These are phyloP conservation scores for Lichtheimia ramosa DNA, from an alignment of 371 early-diverging fungal species.

Conservation along the genomic window DNA sequence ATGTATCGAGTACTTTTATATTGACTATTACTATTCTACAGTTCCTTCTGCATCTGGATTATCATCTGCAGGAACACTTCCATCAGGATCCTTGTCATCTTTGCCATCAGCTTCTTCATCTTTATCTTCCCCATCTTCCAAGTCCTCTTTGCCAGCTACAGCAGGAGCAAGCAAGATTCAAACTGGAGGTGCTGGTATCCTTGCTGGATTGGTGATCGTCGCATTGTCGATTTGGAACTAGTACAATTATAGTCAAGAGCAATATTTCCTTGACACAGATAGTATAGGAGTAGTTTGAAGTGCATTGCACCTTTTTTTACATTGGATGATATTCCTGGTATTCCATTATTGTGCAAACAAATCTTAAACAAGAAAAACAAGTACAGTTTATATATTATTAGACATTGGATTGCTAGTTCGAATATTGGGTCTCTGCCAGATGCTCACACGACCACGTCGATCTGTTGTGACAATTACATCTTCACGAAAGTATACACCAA, in stretches of 20 bases:
- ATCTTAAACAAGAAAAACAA: constrained; percentile 18
- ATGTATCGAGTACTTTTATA: background rate
- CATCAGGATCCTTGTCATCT: background rate
- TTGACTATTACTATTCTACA: background rate
- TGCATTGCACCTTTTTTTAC: too few species aligned
- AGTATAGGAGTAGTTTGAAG: too few species aligned
- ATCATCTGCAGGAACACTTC: background rate
- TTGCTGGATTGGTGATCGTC: background rate
- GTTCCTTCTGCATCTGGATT: background rate
- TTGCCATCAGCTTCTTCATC: background rate
- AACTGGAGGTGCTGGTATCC: background rate
- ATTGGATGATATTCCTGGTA: too few species aligned
- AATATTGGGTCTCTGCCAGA: constrained; percentile 75
- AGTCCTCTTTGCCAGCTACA: background rate
- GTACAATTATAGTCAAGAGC: too few species aligned
- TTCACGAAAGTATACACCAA: constrained; percentile 77
- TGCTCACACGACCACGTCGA: constrained; percentile 73
- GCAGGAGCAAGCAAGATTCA: constrained; percentile 1
- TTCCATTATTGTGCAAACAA: constrained; percentile 18
- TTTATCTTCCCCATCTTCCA: background rate
- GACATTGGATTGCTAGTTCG: background rate
- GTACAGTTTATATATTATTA: background rate
- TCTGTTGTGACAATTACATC: constrained; percentile 85
- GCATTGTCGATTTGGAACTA: too few species aligned
- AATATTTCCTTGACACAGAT: too few species aligned